phyloP scores from a whole-genome alignment of 345 rosid genomes.

The Viola odorata region DNA sequence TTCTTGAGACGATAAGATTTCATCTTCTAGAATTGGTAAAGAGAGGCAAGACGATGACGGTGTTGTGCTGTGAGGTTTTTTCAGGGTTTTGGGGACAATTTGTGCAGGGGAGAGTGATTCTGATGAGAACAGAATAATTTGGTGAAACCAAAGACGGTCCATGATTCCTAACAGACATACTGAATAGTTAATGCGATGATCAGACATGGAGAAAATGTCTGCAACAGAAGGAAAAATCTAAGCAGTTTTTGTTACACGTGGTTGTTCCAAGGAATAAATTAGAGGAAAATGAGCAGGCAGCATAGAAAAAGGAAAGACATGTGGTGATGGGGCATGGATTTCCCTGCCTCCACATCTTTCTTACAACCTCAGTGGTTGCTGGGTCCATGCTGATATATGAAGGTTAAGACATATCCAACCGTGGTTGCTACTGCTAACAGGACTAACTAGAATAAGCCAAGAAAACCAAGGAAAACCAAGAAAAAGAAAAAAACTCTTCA shows the following conservation, averaged over 20 bases:
- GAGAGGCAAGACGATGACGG: constrained; percentile 10
- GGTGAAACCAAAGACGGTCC: constrained; percentile 69
- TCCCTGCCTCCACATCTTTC: constrained; percentile 8
- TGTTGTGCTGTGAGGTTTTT: constrained; percentile 6
- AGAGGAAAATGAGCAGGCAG: background rate
- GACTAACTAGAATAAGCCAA: background rate
- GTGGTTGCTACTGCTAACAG: background rate
- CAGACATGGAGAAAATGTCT: constrained; percentile 27
- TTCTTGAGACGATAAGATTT: background rate
- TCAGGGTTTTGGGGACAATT: constrained; percentile 11
- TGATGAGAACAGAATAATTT: constrained; percentile 32
- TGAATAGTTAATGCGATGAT: constrained; percentile 10
- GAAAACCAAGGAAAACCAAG: background rate
- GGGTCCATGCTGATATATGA: background rate
- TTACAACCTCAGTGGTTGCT: background rate
- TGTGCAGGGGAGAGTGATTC: constrained; percentile 8
- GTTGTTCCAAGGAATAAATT: constrained; percentile 13
- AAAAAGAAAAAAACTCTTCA: background rate
- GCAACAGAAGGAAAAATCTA: constrained; percentile 1
- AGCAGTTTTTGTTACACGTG: background rate
- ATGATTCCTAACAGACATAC: constrained; percentile 32
- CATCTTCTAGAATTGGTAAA: constrained; percentile 14
- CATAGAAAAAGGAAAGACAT: constrained; percentile 3
- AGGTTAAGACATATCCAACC: background rate
- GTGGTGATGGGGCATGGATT: constrained; percentile 22